Percentiles rank a stretch among this genome's conserved stretches.
Evolutionary conservation across 176 grass and related monocot genomes (phyloP).

Genomic region (Eleusine coracana): DNA sequence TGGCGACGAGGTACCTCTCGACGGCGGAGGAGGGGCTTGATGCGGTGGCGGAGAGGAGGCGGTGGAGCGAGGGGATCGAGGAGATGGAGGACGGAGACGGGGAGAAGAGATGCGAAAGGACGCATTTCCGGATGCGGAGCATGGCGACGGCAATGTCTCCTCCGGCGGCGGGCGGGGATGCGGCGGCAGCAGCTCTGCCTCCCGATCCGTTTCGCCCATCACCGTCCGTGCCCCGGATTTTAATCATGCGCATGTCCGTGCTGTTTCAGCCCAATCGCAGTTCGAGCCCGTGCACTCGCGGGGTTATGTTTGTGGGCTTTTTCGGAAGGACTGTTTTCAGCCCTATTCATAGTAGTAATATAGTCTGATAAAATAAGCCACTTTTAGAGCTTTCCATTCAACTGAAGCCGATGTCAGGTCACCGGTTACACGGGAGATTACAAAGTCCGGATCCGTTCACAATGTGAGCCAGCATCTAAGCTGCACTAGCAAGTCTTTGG

Average conservation of each 20-base stretch:
- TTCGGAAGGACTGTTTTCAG: too few relatives aligned
- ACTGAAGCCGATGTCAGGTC: too few relatives aligned
- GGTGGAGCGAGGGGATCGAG: not conserved
- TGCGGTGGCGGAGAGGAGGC: not conserved
- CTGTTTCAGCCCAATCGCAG: not conserved
- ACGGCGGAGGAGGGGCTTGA: not conserved
- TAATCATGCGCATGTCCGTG: not conserved
- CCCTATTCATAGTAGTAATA: too few relatives aligned
- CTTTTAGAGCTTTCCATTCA: too few relatives aligned
- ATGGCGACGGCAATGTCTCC: not conserved
- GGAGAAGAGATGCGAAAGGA: not conserved
- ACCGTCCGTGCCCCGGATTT: not conserved
- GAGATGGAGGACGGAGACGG: too few relatives aligned
- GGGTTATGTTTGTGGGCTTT: too few relatives aligned
- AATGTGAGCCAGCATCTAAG: too few relatives aligned
- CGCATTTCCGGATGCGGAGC: not conserved
- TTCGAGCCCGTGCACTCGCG: not conserved
- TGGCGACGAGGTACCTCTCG: slow-evolving; percentile 25
- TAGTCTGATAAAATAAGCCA: too few relatives aligned
- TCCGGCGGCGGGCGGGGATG: not conserved
- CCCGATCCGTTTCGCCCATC: not conserved
- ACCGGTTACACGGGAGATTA: too few relatives aligned
- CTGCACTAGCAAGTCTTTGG: too few relatives aligned
- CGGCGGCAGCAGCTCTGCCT: too few relatives aligned
- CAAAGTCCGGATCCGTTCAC: too few relatives aligned